A percentile compares a stretch with the other conserved stretches of the same genome.
Conservation (phyloP, 495 filamentous ascomycete species). For the Hypomontagnella monticulosa region DNA sequence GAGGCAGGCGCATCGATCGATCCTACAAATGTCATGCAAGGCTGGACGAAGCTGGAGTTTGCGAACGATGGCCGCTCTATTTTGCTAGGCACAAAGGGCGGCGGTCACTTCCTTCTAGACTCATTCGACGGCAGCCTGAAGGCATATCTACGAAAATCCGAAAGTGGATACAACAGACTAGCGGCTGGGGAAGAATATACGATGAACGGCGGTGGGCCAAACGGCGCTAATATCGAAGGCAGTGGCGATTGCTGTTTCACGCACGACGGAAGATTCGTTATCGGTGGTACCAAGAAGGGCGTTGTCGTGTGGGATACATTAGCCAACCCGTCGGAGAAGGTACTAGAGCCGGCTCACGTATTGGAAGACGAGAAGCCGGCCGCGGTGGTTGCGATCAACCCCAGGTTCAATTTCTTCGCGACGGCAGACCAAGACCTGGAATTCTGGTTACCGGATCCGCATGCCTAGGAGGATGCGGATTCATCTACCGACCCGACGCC, state of each 20-base stretch:
- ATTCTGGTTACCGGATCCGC: constrained; percentile 87
- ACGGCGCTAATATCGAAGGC: constrained; percentile 54
- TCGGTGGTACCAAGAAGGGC: constrained; percentile 78
- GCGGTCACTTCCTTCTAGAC: constrained; percentile 88
- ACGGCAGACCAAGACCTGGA: constrained; percentile 87
- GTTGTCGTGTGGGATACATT: constrained; percentile 86
- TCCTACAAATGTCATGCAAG: constrained; percentile 54
- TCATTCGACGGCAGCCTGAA: constrained; percentile 83
- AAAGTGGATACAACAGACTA: constrained; percentile 54
- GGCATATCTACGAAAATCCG: constrained; percentile 65
- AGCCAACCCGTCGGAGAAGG: constrained; percentile 60
- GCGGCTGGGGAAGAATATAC: constrained; percentile 57
- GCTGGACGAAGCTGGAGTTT: constrained; percentile 90
- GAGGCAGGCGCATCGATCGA: constrained; percentile 51
- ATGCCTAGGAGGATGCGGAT: constrained; percentile 48
- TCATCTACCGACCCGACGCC: not conserved
- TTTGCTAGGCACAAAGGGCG: constrained; percentile 79
- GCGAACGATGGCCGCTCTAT: constrained; percentile 92
- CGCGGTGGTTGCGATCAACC: constrained; percentile 86
- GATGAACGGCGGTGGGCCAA: constrained; percentile 43
- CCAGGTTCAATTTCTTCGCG: constrained; percentile 86
- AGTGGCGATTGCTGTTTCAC: constrained; percentile 87
- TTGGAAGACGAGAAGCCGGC: constrained; percentile 73
- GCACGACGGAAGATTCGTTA: constrained; percentile 84
- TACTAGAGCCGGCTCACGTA: constrained; percentile 69